Percentiles rank a stretch among this genome's conserved stretches.
Evolutionary conservation across 139 green algal genomes (phyloP).

Genomic region (Micractinium sp.): DNA sequence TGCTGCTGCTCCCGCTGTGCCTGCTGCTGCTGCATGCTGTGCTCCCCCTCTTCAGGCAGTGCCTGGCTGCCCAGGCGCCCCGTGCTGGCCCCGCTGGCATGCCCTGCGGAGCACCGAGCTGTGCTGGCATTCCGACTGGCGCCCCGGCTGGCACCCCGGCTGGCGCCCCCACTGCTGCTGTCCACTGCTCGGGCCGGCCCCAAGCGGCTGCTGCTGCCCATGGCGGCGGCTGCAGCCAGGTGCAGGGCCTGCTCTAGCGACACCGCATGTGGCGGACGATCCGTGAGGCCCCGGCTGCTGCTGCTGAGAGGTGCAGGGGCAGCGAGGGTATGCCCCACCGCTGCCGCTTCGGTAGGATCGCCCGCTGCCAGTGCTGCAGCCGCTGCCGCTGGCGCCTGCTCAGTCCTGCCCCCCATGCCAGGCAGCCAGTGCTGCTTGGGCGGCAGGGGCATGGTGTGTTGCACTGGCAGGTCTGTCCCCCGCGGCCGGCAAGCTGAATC

Average conservation of each 20-base stretch:
- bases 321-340: not conserved
- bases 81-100: not conserved
- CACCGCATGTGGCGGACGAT: not conserved
- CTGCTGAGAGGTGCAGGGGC: not conserved
- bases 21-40: not conserved
- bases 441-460: slow-evolving; percentile 6
- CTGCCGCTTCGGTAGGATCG: not conserved
- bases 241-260: slow-evolving; percentile 15
- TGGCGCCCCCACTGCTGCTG: not conserved
- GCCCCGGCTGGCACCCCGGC: not conserved
- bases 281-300: not conserved
- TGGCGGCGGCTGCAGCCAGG: not conserved
- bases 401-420: not conserved
- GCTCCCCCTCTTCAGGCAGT: not conserved
- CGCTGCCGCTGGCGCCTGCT: not conserved
- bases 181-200: not conserved
- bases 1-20: too few relatives aligned
- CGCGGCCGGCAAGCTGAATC: not conserved
- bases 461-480: not conserved
- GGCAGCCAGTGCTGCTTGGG: not conserved
- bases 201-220: not conserved
- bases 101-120: not conserved
- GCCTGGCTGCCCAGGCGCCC: not conserved
- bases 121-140: not conserved
- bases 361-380: not conserved